Conservation (phyloP, 2,329 filamentous ascomycete genomes). For the Epichloe scottii region DNA sequence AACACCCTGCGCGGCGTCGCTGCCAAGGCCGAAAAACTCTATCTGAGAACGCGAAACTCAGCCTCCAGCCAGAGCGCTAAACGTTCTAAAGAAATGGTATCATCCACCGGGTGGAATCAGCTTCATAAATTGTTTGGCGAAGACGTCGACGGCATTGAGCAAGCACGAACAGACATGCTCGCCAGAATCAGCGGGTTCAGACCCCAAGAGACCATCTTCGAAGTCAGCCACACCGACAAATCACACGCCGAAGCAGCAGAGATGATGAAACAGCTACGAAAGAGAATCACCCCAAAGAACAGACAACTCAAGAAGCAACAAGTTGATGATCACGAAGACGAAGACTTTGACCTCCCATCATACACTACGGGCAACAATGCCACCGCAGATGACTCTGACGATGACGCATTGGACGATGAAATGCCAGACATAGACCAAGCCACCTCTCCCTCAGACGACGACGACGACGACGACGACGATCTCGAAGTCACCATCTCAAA, state of each 20-base stretch:
- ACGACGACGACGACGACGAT: slow-evolving; percentile 50
- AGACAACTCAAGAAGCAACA: slow-evolving; percentile 28
- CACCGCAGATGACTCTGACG: slow-evolving; percentile 14
- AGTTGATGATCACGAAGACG: slow-evolving; percentile 18
- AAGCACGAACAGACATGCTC: slow-evolving; percentile 73
- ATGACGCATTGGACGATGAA: slow-evolving; percentile 5
- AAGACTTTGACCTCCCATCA: slow-evolving; percentile 13
- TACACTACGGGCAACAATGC: neutral
- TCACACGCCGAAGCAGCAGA: slow-evolving; percentile 54
- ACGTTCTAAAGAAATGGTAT: slow-evolving; percentile 65
- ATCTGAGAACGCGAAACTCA: slow-evolving; percentile 77
- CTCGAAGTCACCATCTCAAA: slow-evolving; percentile 61
- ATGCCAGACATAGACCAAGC: slow-evolving; percentile 5
- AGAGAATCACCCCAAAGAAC: slow-evolving; percentile 51
- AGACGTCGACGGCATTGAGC: slow-evolving; percentile 51
- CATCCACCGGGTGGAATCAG: slow-evolving; percentile 56
- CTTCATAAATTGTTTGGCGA: slow-evolving; percentile 72
- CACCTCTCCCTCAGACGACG: slow-evolving; percentile 13
- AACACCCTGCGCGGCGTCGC: slow-evolving; percentile 58
- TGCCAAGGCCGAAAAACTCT: slow-evolving; percentile 82
- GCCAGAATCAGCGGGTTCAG: slow-evolving; percentile 79
- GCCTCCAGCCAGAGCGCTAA: slow-evolving; percentile 87
- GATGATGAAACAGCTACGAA: slow-evolving; percentile 60
- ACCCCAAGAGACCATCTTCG: slow-evolving; percentile 91
- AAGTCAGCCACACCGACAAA: slow-evolving; percentile 66